Evolutionary conservation across 306 rosid genomes (phyloP).

Genomic region (Acacia acuminata): DNA sequence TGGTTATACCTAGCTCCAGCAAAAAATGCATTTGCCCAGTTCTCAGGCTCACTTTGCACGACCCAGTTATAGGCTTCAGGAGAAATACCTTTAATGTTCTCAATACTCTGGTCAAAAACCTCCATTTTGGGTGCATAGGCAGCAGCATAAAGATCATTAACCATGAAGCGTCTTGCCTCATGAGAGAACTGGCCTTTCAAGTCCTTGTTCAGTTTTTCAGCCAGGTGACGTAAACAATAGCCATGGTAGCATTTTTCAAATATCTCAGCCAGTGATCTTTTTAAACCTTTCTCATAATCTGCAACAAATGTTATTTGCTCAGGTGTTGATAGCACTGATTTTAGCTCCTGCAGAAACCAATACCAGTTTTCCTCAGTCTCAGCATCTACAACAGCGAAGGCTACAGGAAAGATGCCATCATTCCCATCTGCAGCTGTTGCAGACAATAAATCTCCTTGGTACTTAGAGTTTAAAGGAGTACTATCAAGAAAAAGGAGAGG

Average conservation of each 20-base stretch:
- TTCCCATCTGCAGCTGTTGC: slow-evolving; percentile 88
- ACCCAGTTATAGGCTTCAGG: slow-evolving; percentile 94
- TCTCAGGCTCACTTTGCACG: slow-evolving; percentile 76
- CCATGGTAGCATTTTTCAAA: slow-evolving; percentile 78
- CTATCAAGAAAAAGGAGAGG: slow-evolving; percentile 90
- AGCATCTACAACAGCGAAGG: slow-evolving; percentile 86
- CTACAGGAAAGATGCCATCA: slow-evolving; percentile 85
- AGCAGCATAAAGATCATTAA: slow-evolving; percentile 84
- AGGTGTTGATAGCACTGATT: slow-evolving; percentile 55
- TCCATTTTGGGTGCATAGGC: slow-evolving; percentile 78
- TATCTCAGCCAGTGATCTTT: slow-evolving; percentile 62
- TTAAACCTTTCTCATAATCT: slow-evolving; percentile 75
- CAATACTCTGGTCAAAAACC: slow-evolving; percentile 66
- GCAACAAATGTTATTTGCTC: slow-evolving; percentile 83
- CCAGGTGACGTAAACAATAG: slow-evolving; percentile 86
- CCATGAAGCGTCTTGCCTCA: slow-evolving; percentile 93
- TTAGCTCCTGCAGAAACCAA: slow-evolving; percentile 85
- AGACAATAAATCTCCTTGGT: slow-evolving; percentile 79
- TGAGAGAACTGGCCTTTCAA: slow-evolving; percentile 95
- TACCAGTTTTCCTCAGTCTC: slow-evolving; percentile 90
- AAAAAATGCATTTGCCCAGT: slow-evolving; percentile 89
- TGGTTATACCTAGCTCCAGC: slow-evolving; percentile 82
- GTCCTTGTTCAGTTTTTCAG: slow-evolving; percentile 87
- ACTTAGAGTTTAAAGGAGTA: slow-evolving; percentile 82
- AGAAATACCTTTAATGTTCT: slow-evolving; percentile 82